phyloP scores from a whole-genome alignment of 371 early-diverging fungal genomes.

The Mycotypha africana region DNA sequence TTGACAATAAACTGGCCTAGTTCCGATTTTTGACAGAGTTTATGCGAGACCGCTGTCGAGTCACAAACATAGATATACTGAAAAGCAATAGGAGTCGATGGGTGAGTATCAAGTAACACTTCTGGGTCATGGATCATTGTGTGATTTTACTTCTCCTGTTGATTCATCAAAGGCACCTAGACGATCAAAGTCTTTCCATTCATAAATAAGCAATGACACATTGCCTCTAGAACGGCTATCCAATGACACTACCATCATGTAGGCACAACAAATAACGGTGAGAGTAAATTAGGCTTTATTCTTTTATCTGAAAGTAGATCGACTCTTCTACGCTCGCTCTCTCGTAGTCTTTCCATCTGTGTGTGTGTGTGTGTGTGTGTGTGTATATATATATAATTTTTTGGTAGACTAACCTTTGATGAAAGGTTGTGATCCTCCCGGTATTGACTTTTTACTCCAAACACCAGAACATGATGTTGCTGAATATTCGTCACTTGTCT shows the following conservation, averaged over 20 bases:
- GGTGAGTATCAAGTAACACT: background rate
- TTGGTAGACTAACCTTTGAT: slow-evolving; percentile 31
- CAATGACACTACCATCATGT: slow-evolving; percentile 50
- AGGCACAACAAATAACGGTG: background rate
- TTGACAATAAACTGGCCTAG: slow-evolving; percentile 38
- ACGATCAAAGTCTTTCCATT: slow-evolving; percentile 49
- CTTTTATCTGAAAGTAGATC: too few species aligned
- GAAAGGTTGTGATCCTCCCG: slow-evolving; percentile 37
- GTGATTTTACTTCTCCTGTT: slow-evolving; percentile 20
- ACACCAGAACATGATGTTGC: slow-evolving; percentile 48
- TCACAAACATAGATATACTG: slow-evolving; percentile 51
- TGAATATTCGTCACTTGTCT: slow-evolving; percentile 39
- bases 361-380: background rate
- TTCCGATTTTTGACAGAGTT: slow-evolving; percentile 38
- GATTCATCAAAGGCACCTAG: slow-evolving; percentile 33
- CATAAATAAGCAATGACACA: slow-evolving; percentile 48
- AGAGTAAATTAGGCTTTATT: too few species aligned
- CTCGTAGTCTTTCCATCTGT: too few species aligned
- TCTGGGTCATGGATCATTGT: background rate
- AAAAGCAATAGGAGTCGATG: too few species aligned
- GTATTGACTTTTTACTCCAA: slow-evolving; percentile 41
- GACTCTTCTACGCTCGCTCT: background rate
- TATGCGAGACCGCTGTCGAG: slow-evolving; percentile 28
- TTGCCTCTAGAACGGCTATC: slow-evolving; percentile 34
- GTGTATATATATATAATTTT: background rate